These are phyloP conservation scores for Polyporus arcularius DNA, from an alignment of 768 basidiomycete species.

Conservation along the genomic window DNA sequence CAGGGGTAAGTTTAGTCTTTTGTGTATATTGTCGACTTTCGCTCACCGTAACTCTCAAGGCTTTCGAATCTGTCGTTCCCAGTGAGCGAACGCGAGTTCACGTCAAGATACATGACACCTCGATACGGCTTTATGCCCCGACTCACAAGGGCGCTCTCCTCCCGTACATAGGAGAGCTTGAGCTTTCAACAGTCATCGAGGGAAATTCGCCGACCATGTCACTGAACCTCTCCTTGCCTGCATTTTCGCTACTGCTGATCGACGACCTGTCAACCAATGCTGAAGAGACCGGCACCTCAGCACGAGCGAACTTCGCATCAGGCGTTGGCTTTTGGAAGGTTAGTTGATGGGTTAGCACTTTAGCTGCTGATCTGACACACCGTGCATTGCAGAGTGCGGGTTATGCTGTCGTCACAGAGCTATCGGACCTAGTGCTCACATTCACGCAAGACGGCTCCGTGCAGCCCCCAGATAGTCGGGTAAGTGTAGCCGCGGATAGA, in stretches of 20 bases:
- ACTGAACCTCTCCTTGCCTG: constrained; percentile 50
- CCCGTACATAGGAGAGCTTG: constrained; percentile 60
- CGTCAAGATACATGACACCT: constrained; percentile 66
- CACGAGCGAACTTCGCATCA: constrained; percentile 15
- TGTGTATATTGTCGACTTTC: background rate
- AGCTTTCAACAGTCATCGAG: constrained; percentile 73
- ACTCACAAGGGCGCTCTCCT: constrained; percentile 67
- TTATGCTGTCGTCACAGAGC: constrained; percentile 68
- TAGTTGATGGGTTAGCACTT: constrained; percentile 19
- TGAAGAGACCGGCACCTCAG: constrained; percentile 26
- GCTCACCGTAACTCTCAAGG: constrained; percentile 39
- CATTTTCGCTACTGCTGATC: constrained; percentile 52
- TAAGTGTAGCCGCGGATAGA: constrained; percentile 29
- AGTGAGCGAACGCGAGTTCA: constrained; percentile 78
- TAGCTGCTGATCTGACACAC: background rate
- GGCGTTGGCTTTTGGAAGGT: constrained; percentile 72
- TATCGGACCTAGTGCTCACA: constrained; percentile 49
- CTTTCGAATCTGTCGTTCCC: constrained; percentile 92
- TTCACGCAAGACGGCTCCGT: constrained; percentile 34
- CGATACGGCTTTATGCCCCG: constrained; percentile 60
- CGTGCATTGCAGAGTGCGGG: constrained; percentile 47
- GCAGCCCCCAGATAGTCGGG: constrained; percentile 35
- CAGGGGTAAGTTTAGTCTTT: constrained; percentile 62
- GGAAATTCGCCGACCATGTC: constrained; percentile 61
- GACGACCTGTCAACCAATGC: constrained; percentile 47